phyloP scores from a whole-genome alignment of 2,329 filamentous ascomycete genomes.

The Leptosphaerulina australis region DNA sequence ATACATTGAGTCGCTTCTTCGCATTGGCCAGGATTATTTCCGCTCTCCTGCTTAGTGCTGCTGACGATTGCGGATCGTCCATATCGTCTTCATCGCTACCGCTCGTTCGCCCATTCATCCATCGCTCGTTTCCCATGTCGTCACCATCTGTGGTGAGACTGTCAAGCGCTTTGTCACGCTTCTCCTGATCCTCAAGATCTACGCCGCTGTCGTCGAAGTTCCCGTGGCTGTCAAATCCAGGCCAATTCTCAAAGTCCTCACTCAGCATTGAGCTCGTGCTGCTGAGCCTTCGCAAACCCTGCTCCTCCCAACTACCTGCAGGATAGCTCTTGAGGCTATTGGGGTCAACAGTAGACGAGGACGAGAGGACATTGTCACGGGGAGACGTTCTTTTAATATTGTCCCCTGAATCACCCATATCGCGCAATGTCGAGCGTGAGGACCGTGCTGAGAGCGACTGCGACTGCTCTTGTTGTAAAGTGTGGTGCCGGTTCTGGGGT shows the following conservation, averaged over 20 bases:
- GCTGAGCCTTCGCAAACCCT: constrained; percentile 39
- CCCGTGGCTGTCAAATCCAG: constrained; percentile 42
- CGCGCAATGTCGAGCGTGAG: constrained; percentile 46
- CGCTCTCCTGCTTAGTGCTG: constrained; percentile 65
- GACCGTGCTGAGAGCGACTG: constrained; percentile 42
- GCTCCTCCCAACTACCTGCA: constrained; percentile 23
- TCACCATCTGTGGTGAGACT: constrained; percentile 44
- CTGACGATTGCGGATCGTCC: constrained; percentile 72
- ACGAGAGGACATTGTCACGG: constrained; percentile 37
- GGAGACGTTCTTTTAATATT: constrained; percentile 18
- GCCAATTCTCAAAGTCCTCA: constrained; percentile 53
- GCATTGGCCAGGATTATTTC: constrained; percentile 93
- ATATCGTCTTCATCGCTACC: constrained; percentile 49
- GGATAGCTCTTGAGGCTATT: constrained; percentile 26
- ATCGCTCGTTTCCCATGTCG: constrained; percentile 47
- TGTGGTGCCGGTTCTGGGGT: constrained; percentile 38
- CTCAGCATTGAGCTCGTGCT: constrained; percentile 51
- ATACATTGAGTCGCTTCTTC: constrained; percentile 83
- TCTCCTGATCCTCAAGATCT: constrained; percentile 43
- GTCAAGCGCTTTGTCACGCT: constrained; percentile 36
- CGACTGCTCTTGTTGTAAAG: constrained; percentile 38
- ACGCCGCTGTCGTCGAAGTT: constrained; percentile 45
- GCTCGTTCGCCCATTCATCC: constrained; percentile 47
- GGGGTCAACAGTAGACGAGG: constrained; percentile 41
- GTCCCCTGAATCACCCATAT: constrained; percentile 33